A percentile compares a stretch with the other conserved stretches of the same genome.
phyloP scores from a whole-genome alignment of 352 stramenopile species.

The Phytophthora agathidicida region DNA sequence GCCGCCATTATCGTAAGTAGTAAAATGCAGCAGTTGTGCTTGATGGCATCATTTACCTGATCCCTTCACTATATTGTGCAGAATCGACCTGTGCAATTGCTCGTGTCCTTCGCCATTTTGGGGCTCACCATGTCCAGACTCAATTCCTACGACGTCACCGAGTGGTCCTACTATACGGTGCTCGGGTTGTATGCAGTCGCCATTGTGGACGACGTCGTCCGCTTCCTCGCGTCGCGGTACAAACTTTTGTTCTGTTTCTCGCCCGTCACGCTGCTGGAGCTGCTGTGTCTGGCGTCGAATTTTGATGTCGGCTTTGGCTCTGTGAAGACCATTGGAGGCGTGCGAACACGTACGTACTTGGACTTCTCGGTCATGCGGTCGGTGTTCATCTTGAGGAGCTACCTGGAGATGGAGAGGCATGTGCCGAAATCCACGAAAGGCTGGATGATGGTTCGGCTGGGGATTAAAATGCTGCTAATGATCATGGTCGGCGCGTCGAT shows the following conservation, averaged over 20 bases:
- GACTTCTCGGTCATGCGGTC: conserved; percentile 88
- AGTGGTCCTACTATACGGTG: conserved; percentile 69
- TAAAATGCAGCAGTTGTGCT: background rate
- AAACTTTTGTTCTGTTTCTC: conserved; percentile 84
- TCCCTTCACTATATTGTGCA: conserved; percentile 13
- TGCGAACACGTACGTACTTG: conserved; percentile 75
- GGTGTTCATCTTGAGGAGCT: conserved; percentile 83
- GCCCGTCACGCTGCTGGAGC: conserved; percentile 75
- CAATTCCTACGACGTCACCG: conserved; percentile 75
- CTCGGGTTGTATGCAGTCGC: conserved; percentile 65
- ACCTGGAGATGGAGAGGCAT: conserved; percentile 85
- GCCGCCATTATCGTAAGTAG: conserved; percentile 78
- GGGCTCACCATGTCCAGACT: conserved; percentile 71
- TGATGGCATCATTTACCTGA: background rate
- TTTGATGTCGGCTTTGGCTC: conserved; percentile 80
- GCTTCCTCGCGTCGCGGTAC: conserved; percentile 82
- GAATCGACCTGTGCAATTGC: conserved; percentile 80
- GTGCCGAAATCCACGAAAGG: conserved; percentile 70
- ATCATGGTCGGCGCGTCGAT: conserved; percentile 81
- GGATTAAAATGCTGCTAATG: conserved; percentile 83
- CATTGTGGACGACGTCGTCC: conserved; percentile 70
- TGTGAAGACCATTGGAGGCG: conserved; percentile 56
- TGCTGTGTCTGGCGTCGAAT: conserved; percentile 75
- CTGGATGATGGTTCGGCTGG: conserved; percentile 84
- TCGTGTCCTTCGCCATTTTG: conserved; percentile 77